Base-by-base conservation (phyloP, 2,329 filamentous ascomycete species). In the Exophiala oligosperma region DNA sequence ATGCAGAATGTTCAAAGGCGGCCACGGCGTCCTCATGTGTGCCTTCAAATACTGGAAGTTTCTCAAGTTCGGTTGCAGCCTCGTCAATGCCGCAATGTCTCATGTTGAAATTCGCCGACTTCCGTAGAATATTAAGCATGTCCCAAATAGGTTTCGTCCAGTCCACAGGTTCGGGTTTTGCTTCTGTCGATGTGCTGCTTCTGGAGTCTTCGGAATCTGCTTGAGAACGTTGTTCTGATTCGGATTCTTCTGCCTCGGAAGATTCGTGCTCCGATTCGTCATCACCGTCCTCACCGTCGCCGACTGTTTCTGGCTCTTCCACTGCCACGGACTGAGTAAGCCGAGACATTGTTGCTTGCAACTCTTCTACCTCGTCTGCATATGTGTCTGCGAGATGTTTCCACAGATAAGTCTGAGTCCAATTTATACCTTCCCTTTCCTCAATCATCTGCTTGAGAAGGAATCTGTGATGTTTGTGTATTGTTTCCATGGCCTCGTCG, bases 381-480 rank as follows among this genome's bases (percentile, higher is more conserved):
- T 76, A 78, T 49, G 75, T 74, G 48, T 75, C 70, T 24, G 71
- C 72, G 23, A 79, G 69, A 65, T 79, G 75, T 46, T 71, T 69
- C 63, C 77, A 77, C 4, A 79, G 65, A 60, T 72, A 72, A 7
- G 76, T 77, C 37, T 72, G 71, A 6, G 69, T 69, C 78, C 78
- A 80, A 51, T 77, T 69, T 37, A 79, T 67, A 47, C 70, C 71
- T 63, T 79, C 76, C 58, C 74, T 72, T 3, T 73, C 75, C 60
- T 75, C 74, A 17, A 78, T 64, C 77, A 80, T 80, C 43, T 76
- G 74, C 21, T 70, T 73, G 12, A 80, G 70, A n/a, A 80, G 66
- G 59, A 79, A 80, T 38, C 67, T 63, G 52, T 74, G 73, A 58
- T 80, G 76, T 56, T 74, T 74, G 54, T 76, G 70, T 51, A 80